A percentile compares a stretch with the other conserved stretches of the same genome.
Conservation (phyloP, 345 rosid species). For the Camelina laxa region DNA sequence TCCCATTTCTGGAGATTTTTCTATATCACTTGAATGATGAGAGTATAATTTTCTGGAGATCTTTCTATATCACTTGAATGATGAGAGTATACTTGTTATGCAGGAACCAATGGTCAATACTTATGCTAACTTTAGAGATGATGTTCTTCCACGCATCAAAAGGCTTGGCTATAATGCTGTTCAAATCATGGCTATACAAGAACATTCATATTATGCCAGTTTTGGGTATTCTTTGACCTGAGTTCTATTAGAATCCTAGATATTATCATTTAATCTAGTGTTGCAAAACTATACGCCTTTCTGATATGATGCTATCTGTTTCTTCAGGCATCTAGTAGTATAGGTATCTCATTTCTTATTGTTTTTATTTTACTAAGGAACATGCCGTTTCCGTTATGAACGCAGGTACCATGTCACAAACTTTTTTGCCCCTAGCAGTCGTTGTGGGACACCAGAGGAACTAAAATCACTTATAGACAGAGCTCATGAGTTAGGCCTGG, state of each 20-base stretch:
- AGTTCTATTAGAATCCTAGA: constrained; percentile 14
- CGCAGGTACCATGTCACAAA: constrained; percentile 96
- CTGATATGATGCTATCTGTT: constrained; percentile 21
- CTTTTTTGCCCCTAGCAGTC: constrained; percentile 95
- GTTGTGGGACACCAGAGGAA: constrained; percentile 97
- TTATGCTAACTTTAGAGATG: constrained; percentile 87
- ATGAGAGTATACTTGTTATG: constrained; percentile 40
- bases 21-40: constrained; percentile 27
- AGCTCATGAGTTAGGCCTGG: constrained; percentile 92
- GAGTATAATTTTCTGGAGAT: constrained; percentile 11
- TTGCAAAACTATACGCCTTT: neutral
- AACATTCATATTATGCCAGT: constrained; percentile 96
- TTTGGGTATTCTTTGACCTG: constrained; percentile 69
- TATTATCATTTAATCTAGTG: constrained; percentile 18
- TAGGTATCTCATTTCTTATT: constrained; percentile 6
- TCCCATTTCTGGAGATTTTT: constrained; percentile 5
- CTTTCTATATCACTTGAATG: constrained; percentile 19
- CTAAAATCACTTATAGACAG: constrained; percentile 90
- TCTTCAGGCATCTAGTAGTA: constrained; percentile 30
- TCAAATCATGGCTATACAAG: constrained; percentile 99
- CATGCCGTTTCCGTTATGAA: constrained; percentile 36
- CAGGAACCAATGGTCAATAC: constrained; percentile 90
- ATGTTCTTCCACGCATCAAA: constrained; percentile 95
- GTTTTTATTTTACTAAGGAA: constrained; percentile 20
- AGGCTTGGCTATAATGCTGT: constrained; percentile 96